phyloP scores from a whole-genome alignment of 148 eudicot species.

The Rhododendron henanense region DNA sequence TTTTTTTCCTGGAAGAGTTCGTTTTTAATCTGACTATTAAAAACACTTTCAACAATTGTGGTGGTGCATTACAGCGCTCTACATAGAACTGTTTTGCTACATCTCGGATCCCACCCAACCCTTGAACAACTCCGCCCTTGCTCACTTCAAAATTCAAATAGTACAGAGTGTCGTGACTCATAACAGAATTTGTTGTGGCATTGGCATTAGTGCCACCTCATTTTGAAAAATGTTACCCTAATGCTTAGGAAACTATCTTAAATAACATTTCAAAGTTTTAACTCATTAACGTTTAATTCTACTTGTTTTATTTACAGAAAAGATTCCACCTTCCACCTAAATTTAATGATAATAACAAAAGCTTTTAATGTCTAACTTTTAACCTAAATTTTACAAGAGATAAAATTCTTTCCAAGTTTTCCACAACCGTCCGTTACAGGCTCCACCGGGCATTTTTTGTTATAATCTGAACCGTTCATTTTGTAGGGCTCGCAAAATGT shows the following conservation, averaged over 20 bases:
- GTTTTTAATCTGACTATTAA: too few relatives aligned
- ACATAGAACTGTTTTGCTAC: too few relatives aligned
- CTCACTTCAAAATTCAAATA: too few relatives aligned
- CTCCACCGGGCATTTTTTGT: too few relatives aligned
- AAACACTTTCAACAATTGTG: too few relatives aligned
- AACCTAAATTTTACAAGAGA: not conserved
- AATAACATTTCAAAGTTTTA: not conserved
- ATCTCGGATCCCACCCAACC: too few relatives aligned
- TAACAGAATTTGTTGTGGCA: not conserved
- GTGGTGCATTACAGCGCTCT: too few relatives aligned
- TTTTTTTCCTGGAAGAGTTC: too few relatives aligned
- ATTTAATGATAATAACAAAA: not conserved
- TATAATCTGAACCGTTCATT: too few relatives aligned
- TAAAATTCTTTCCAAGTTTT: too few relatives aligned
- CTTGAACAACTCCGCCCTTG: not conserved
- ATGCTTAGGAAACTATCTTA: not conserved
- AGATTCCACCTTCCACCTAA: not conserved
- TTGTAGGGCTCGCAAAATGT: too few relatives aligned
- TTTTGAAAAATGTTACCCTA: not conserved
- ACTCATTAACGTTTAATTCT: not conserved
- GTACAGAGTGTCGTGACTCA: not conserved
- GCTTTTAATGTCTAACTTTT: not conserved
- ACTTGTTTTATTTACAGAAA: not conserved
- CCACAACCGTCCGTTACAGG: too few relatives aligned
- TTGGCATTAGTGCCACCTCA: not conserved